Conservation (phyloP, 768 basidiomycete genomes). For the Crepidotus variabilis region DNA sequence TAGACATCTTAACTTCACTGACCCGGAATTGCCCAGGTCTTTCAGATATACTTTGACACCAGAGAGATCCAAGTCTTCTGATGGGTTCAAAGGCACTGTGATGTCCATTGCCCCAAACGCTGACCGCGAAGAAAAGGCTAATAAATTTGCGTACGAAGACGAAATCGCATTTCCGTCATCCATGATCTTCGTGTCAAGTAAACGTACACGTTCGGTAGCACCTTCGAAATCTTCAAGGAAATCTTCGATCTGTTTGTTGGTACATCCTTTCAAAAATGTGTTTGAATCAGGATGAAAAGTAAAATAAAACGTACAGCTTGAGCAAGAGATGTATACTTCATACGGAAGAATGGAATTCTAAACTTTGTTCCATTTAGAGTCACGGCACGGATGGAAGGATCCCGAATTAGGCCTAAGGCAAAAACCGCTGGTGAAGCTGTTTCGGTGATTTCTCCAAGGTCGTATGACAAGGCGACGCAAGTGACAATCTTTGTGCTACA, state of each 20-base stretch:
- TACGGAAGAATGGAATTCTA: constrained; percentile 36
- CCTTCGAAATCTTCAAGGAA: constrained; percentile 35
- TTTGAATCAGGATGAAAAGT: neutral
- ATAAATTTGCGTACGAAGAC: constrained; percentile 33
- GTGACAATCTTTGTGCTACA: constrained; percentile 38
- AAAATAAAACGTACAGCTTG: constrained; percentile 30
- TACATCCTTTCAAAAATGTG: neutral
- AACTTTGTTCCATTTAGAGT: constrained; percentile 19
- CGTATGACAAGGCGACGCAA: constrained; percentile 32
- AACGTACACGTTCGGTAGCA: constrained; percentile 29
- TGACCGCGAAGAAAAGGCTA: constrained; percentile 39
- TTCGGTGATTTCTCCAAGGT: constrained; percentile 36
- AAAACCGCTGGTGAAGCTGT: constrained; percentile 28
- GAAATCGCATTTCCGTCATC: constrained; percentile 32
- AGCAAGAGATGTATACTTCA: constrained; percentile 22
- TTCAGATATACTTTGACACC: constrained; percentile 45
- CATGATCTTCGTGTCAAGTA: constrained; percentile 33
- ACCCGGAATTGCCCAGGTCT: constrained; percentile 37
- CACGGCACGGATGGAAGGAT: constrained; percentile 29
- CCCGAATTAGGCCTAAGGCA: constrained; percentile 33
- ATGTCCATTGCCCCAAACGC: constrained; percentile 29
- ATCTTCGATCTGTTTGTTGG: constrained; percentile 29
- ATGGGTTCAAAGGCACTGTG: constrained; percentile 24
- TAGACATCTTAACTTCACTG: too few species aligned
- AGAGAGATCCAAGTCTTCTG: constrained; percentile 29